Base-by-base conservation (phyloP, 257 asterid genomes). In the Capsicum rhomboideum region DNA sequence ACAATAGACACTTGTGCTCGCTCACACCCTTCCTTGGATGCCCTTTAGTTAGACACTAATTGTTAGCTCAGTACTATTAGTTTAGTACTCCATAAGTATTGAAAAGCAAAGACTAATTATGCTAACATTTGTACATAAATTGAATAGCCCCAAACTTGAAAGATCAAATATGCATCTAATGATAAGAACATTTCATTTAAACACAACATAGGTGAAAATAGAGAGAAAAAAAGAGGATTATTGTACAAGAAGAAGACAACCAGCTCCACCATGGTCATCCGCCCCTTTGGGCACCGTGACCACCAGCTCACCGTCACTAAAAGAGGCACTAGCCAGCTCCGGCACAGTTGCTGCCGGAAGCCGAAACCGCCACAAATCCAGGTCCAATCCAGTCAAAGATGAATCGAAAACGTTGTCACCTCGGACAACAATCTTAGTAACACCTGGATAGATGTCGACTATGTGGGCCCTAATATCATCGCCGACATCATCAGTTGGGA, bases 331-430 rank as follows among this genome's bases (percentile, higher is more conserved):
- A 44, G 92, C 98, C 79, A 92, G 87, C 88, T 91, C 94, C 82
- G 97, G 95, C n/a, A 78, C 87, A 3, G 95, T 91, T 34, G 89
- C 85, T 0, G 84, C 89, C 31, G 98, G 97, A 28, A 94, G 93
- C 69, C 98, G 91, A 52, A 93, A 92, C 89, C 98, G 92, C 98
- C 97, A 94, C 86, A 92, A 29, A 80, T 92, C 94, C 66, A 93
- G 91, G 89, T 89, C 98, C 78, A 94, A 84, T 3, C 89, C 97
- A 28, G 87, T 89, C 23, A 91, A 91, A 37, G 86, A 85, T 8
- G 87, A 59, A 63, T 85, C 94, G 21, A 77, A 86, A 68, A 78
- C 90, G 78, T 86, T 89, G 75, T 82, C 86, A 37, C 90, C 94
- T 77, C 90, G 86, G 8, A 94, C 79, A 64, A 94, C 90, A 79